These are phyloP conservation scores for Didymella glomerata DNA, from an alignment of 2,329 filamentous ascomycete species.

Conservation along the genomic window DNA sequence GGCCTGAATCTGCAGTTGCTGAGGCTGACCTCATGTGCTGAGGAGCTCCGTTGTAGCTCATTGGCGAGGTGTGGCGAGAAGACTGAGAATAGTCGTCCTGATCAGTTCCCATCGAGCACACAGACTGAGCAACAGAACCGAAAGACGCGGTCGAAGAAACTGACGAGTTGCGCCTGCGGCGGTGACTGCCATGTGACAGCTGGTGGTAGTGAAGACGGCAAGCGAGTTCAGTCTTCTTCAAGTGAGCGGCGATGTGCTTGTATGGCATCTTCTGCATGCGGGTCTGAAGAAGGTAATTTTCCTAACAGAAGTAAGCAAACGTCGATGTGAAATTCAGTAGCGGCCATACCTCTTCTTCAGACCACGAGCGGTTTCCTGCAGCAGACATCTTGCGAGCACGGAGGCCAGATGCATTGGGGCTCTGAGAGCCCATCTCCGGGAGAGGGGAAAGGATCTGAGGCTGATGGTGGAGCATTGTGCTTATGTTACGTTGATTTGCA, in stretches of 20 bases:
- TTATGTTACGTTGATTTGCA: constrained; percentile 11
- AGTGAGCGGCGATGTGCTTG: constrained; percentile 84
- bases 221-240: constrained; percentile 88
- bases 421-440: constrained; percentile 47
- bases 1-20: constrained; percentile 61
- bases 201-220: constrained; percentile 90
- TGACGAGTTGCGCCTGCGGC: constrained; percentile 78
- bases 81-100: constrained; percentile 49
- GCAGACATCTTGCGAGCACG: constrained; percentile 75
- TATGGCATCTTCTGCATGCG: constrained; percentile 89
- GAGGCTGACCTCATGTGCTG: constrained; percentile 44
- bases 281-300: constrained; percentile 83
- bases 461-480: constrained; percentile 50
- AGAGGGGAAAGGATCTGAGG: constrained; percentile 51
- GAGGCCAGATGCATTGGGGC: constrained; percentile 56
- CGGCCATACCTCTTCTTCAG: constrained; percentile 77
- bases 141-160: constrained; percentile 64
- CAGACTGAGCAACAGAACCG: constrained; percentile 47
- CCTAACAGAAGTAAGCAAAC: constrained; percentile 61
- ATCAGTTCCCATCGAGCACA: constrained; percentile 51
- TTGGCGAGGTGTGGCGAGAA: constrained; percentile 53
- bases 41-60: constrained; percentile 55
- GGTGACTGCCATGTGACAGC: constrained; percentile 81
- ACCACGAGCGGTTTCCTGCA: constrained; percentile 82
- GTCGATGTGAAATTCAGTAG: background rate